Percentiles rank a stretch among this genome's conserved stretches.
Conservation (phyloP, 139 green algal species). For the Coelastrella sp. region DNA sequence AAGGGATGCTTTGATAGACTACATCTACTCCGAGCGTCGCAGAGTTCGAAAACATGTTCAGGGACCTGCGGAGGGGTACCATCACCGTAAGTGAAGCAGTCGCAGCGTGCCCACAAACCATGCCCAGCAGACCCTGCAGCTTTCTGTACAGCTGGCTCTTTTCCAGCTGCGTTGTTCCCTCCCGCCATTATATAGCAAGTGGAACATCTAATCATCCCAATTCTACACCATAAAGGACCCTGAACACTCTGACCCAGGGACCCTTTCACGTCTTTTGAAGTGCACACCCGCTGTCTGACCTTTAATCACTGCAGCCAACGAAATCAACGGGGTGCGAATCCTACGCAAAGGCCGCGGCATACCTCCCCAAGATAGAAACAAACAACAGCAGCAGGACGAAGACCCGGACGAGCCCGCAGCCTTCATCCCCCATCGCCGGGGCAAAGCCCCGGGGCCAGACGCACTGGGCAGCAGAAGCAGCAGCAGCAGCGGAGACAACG, state of each 20-base stretch:
- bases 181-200: too few species aligned
- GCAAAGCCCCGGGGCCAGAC: background rate
- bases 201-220: too few species aligned
- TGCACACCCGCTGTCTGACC: background rate
- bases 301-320: background rate
- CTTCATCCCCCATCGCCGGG: background rate
- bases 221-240: background rate
- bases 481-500: background rate
- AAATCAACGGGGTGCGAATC: slow-evolving; percentile 15
- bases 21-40: background rate
- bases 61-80: background rate
- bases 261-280: background rate
- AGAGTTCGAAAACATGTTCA: background rate
- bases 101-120: background rate
- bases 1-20: background rate
- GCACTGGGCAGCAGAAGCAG: background rate
- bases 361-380: background rate
- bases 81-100: background rate
- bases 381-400: background rate
- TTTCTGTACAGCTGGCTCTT: too few species aligned
- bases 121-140: background rate
- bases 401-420: background rate
- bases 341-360: background rate
- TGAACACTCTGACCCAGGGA: background rate
- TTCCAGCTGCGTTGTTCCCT: too few species aligned